Evolutionary conservation across 805 yeast genomes (phyloP).

Genomic region (Yamadazyma philogaea): DNA sequence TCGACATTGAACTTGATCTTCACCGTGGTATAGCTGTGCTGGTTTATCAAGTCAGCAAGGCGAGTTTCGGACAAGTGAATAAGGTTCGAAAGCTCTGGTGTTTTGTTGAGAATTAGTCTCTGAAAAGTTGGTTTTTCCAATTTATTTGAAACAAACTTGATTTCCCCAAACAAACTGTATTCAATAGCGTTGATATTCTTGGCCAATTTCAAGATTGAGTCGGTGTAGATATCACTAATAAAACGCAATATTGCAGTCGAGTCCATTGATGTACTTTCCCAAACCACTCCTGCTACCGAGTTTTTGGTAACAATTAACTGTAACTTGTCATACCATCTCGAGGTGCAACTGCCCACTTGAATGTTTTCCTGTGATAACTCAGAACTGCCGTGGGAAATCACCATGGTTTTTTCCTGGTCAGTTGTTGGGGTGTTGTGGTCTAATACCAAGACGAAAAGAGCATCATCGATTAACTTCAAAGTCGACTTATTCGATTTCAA

Average conservation of each 20-base stretch:
- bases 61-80: constrained; percentile 57
- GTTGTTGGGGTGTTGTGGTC: constrained; percentile 46
- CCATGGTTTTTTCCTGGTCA: constrained; percentile 48
- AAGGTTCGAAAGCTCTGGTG: constrained; percentile 46
- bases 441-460: constrained; percentile 50
- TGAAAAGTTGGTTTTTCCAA: constrained; percentile 35
- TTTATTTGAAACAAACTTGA: constrained; percentile 37
- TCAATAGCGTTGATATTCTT: constrained; percentile 56
- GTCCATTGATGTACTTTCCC: constrained; percentile 59
- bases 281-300: constrained; percentile 57
- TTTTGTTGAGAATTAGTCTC: constrained; percentile 32
- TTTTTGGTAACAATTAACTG: constrained; percentile 53
- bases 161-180: constrained; percentile 49
- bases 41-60: constrained; percentile 54
- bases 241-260: constrained; percentile 56
- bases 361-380: constrained; percentile 37
- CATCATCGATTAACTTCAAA: constrained; percentile 43
- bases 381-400: constrained; percentile 53
- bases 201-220: constrained; percentile 54
- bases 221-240: constrained; percentile 57
- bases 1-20: constrained; percentile 34
- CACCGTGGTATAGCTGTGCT: constrained; percentile 51
- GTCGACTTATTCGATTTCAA: constrained; percentile 33
- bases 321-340: constrained; percentile 58
- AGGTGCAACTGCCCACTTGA: constrained; percentile 56